phyloP scores from a whole-genome alignment of 805 yeast genomes.

The Candida taoyuanica region DNA sequence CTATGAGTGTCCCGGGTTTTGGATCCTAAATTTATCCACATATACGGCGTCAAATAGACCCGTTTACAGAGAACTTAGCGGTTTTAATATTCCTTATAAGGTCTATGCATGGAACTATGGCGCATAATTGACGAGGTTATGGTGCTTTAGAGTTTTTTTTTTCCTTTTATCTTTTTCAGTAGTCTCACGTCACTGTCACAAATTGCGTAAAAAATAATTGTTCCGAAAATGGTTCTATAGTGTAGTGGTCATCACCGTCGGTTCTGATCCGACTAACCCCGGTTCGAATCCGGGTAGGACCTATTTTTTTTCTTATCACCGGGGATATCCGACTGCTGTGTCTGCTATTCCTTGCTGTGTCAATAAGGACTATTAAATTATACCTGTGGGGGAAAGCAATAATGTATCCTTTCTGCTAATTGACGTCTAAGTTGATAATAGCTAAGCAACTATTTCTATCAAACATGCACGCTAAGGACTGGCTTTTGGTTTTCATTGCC shows the following conservation, averaged over 20 bases:
- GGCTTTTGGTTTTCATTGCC: conserved; percentile 66
- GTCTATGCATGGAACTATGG: too few relatives aligned
- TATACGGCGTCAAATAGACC: too few relatives aligned
- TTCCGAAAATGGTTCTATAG: conserved; percentile 18
- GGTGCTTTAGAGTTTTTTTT: too few relatives aligned
- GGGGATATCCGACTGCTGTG: neutral
- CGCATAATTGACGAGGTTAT: too few relatives aligned
- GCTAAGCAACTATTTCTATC: neutral
- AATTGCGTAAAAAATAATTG: too few relatives aligned
- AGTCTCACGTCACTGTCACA: neutral
- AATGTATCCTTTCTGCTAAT: too few relatives aligned
- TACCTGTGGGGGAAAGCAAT: neutral
- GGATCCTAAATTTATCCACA: too few relatives aligned
- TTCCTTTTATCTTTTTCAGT: neutral
- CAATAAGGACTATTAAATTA: neutral
- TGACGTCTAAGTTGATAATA: too few relatives aligned
- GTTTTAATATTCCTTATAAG: too few relatives aligned
- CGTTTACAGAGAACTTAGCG: too few relatives aligned
- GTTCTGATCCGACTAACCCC: conserved; percentile 32
- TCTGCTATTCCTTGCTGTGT: neutral
- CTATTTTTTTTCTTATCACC: conserved; percentile 11
- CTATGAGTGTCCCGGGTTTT: too few relatives aligned
- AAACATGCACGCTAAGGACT: conserved; percentile 39
- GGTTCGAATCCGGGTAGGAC: conserved; percentile 33
- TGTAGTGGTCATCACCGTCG: conserved; percentile 31